Conservation (phyloP, 169 alveolate genomes). For the Plasmodium coatneyi region DNA sequence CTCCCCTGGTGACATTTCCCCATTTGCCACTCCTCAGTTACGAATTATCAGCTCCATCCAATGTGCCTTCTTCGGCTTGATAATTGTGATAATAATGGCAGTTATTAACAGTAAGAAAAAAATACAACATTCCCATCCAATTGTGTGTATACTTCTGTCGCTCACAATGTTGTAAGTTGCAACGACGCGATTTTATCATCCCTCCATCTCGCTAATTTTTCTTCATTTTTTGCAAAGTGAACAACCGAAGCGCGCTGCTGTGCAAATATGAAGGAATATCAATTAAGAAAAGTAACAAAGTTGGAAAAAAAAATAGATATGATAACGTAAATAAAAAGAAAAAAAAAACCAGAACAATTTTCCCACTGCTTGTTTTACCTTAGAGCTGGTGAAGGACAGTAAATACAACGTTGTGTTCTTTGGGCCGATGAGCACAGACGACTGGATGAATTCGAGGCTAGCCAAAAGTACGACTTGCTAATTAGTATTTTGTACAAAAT, state of each 20-base stretch:
- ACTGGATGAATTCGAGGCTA: conserved; percentile 46
- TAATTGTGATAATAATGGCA: conserved; percentile 26
- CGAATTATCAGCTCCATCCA: conserved; percentile 66
- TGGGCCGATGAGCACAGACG: conserved; percentile 64
- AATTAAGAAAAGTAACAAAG: conserved; percentile 42
- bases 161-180: background rate
- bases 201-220: background rate
- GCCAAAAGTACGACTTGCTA: conserved; percentile 27
- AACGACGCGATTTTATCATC: background rate
- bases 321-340: background rate
- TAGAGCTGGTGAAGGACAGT: conserved; percentile 41
- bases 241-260: background rate
- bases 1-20: background rate
- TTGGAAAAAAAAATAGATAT: background rate
- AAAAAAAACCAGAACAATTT: background rate
- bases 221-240: conserved; percentile 21
- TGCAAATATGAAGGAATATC: conserved; percentile 61
- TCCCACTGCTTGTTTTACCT: background rate
- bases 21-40: conserved; percentile 16
- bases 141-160: background rate
- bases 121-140: background rate
- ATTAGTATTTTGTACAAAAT: background rate
- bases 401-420: conserved; percentile 62
- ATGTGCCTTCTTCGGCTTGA: conserved; percentile 47
- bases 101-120: conserved; percentile 15